Evolutionary conservation across 441 rosid species (phyloP).

Genomic region (Erodium trifolium): DNA sequence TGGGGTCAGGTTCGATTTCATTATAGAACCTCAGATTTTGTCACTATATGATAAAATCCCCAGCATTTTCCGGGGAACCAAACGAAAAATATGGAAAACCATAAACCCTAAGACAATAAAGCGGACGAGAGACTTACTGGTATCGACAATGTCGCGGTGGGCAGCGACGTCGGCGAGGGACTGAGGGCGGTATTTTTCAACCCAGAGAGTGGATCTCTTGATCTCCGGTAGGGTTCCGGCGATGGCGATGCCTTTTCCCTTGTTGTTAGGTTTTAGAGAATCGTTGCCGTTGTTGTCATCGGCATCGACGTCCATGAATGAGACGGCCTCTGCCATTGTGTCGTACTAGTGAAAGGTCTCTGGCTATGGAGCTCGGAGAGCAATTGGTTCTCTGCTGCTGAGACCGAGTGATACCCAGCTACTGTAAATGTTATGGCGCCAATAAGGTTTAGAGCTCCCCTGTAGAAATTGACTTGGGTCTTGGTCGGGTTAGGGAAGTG

Average conservation of each 20-base stretch:
- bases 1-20: neutral
- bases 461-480: neutral
- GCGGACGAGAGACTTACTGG: slow-evolving; percentile 39
- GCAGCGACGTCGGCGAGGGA: slow-evolving; percentile 96
- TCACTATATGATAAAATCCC: no score
- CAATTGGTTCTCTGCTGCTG: neutral
- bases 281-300: slow-evolving; percentile 24
- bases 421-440: neutral
- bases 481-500: neutral
- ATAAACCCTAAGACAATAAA: slow-evolving; percentile 13
- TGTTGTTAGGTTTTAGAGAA: slow-evolving; percentile 28
- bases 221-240: slow-evolving; percentile 29
- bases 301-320: slow-evolving; percentile 67
- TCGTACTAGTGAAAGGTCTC: slow-evolving; percentile 6
- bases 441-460: neutral
- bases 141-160: slow-evolving; percentile 92
- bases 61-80: no score
- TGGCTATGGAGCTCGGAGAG: no score
- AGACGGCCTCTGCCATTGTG: slow-evolving; percentile 41
- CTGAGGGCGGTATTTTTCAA: slow-evolving; percentile 92
- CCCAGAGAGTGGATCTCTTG: slow-evolving; percentile 73
- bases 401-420: neutral
- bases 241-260: slow-evolving; percentile 34
- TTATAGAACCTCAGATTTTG: neutral
- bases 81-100: slow-evolving; percentile 16